A percentile compares a stretch with the other conserved stretches of the same genome.
phyloP scores from a whole-genome alignment of 768 basidiomycete species.

The Fomitopsis serialis region DNA sequence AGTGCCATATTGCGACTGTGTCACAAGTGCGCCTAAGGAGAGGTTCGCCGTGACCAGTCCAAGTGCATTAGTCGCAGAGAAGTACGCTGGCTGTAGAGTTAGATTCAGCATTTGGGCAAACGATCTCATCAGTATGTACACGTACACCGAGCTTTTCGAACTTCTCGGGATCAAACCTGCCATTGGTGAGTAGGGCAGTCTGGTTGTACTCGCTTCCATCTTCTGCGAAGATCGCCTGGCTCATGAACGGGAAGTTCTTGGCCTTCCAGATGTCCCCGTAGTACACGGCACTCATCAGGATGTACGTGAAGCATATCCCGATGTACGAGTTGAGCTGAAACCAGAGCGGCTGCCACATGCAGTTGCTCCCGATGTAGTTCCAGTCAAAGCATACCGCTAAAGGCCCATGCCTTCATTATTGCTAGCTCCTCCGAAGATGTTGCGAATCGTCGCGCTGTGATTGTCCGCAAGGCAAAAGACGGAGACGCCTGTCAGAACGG shows the following conservation, averaged over 20 bases:
- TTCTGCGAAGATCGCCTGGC: constrained; percentile 21
- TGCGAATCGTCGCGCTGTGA: constrained; percentile 18
- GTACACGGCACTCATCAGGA: constrained; percentile 25
- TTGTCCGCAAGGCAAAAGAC: constrained; percentile 33
- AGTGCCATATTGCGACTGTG: constrained; percentile 32
- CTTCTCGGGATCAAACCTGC: constrained; percentile 22
- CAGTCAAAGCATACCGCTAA: constrained; percentile 59
- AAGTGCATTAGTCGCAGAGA: constrained; percentile 30
- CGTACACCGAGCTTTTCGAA: constrained; percentile 21
- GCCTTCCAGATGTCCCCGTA: constrained; percentile 50
- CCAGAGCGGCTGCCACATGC: constrained; percentile 28
- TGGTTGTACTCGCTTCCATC: constrained; percentile 32
- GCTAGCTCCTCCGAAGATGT: constrained; percentile 31
- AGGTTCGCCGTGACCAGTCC: constrained; percentile 30
- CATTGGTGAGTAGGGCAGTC: constrained; percentile 41
- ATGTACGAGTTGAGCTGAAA: constrained; percentile 18
- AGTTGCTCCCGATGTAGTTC: constrained; percentile 48
- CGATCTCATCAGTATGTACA: background rate
- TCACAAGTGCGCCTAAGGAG: constrained; percentile 26
- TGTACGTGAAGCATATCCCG: constrained; percentile 27
- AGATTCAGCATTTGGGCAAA: background rate
- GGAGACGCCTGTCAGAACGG: constrained; percentile 27
- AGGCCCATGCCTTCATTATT: constrained; percentile 55
- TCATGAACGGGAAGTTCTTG: constrained; percentile 54
- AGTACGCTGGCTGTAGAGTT: constrained; percentile 24